These are phyloP conservation scores for Pholiota conissans DNA, from an alignment of 768 basidiomycete species.

Conservation along the genomic window DNA sequence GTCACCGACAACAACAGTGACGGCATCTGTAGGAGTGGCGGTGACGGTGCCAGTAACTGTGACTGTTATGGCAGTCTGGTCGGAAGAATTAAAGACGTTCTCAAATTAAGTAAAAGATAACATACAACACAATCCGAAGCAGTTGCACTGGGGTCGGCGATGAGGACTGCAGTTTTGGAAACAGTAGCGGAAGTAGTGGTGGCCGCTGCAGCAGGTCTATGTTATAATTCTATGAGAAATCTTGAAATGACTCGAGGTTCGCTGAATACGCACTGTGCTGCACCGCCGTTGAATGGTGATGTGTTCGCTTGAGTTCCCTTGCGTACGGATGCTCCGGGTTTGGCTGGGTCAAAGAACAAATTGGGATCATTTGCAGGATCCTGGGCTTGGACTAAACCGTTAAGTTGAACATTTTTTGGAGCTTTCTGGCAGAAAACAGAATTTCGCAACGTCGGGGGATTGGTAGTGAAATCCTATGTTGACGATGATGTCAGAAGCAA, in stretches of 20 bases:
- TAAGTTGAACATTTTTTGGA: conserved; percentile 48
- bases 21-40: conserved; percentile 23
- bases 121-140: conserved; percentile 22
- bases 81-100: neutral
- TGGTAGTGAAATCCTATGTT: conserved; percentile 48
- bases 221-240: neutral
- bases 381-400: conserved; percentile 52
- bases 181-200: neutral
- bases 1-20: conserved; percentile 29
- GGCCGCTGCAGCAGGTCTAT: neutral
- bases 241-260: neutral
- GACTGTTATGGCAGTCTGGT: conserved; percentile 33
- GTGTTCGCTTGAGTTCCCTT: conserved; percentile 51
- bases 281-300: conserved; percentile 39
- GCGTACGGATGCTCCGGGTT: conserved; percentile 33
- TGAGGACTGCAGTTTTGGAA: conserved; percentile 6
- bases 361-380: conserved; percentile 52
- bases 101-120: neutral
- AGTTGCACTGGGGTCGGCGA: conserved; percentile 10
- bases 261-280: conserved; percentile 5
- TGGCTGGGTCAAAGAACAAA: conserved; percentile 50
- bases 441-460: conserved; percentile 49
- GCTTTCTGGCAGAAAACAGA: conserved; percentile 59
- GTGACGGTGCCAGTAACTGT: conserved; percentile 32
- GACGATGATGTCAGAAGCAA: neutral